Base-by-base conservation (phyloP, 768 basidiomycete species). In the Podaxis pistillaris region DNA sequence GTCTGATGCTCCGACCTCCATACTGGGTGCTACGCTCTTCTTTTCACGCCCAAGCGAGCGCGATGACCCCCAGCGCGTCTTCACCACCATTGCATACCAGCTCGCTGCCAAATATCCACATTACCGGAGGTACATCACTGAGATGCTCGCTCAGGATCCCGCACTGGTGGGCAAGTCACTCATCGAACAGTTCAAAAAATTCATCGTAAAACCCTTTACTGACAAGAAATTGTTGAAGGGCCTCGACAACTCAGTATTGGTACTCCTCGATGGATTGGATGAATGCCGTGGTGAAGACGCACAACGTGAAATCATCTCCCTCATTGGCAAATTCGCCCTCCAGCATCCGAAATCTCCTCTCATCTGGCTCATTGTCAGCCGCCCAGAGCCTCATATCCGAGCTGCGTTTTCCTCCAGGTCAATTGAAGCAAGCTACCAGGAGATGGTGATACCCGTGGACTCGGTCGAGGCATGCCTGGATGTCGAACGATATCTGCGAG, bases 241-340 rank as follows among this genome's bases (percentile, higher is more conserved):
- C 3, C 11, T 36, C 2, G 4, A 17, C 22, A 12, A 47, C 3
- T 1, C 44, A 0, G 26, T 58, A 2, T 24, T 50, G 12, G 69
- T 36, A 66, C 73, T 53, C 12, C 37, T 61, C 24, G 74, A 75
- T 60, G 73, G 71, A 1, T 60, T 75, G 2, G 74, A 75, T 50
- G 73, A 72, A 57, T 72, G 72, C 26, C 37, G 61, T 2, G 51
- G 38, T 30, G 62, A 1, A 56, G 30, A 54, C 8, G n/a, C 52
- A 0, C 71, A 70, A 33, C 47, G 28, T 5, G 46, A 64, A 15
- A 46, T 73, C 26, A 58, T 73, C 6, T 13, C 22, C 1, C 28
- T 58, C 11, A 63, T 73, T 12, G 51, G n/a, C 0, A 30, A 37
- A 4, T 61, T 61, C 38, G 33, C 61, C 0, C 9, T 66, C 2